Base-by-base conservation (phyloP, 345 rosid species). In the Eucalyptus tenuipes region DNA sequence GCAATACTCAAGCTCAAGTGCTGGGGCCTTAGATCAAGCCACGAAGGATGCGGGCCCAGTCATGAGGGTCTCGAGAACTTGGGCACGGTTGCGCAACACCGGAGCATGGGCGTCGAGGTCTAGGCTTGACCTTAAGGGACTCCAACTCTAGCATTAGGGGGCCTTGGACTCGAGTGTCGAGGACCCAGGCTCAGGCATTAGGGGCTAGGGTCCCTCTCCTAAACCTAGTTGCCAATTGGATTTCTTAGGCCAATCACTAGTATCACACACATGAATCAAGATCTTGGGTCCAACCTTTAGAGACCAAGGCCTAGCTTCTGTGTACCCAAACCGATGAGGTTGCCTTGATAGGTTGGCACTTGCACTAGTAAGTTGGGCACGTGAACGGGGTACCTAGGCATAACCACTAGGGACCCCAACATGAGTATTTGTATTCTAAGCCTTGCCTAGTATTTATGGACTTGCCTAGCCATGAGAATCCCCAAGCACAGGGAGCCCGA, bases 41-140 rank as follows among this genome's bases (percentile, higher is more conserved):
- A 55, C 29, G 0, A 9, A 24, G 29, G 29, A 55, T 24, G 12
- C 0, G 0, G 3, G 12, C 2, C 17, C 13, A 24, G 1, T 24
- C 13, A 20, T 24, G 61, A 55, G 61, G 29, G 61, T 55, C 29
- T 55, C 3, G 0, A 1, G 29, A 25, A 22, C 61, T 24, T 22
- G 6, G 29, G 61, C 61, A 55, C 1, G 1, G 0, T 55, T 0
- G 29, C 1, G 0, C 1, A 24, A 55, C 61, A 55, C 29, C 0
- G 0, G 0, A 55, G 61, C 29, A 55, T 9, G 13, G 6, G 29
- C 13, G 0, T 25, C 1, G 0, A 10, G 29, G 13, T 24, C 0
- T 55, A 9, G 29, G 13, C 3, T 0, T 22, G 3, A 22, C 13
- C 29, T 55, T 25, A 55, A 55, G 61, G 61, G 61, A 25, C 6